These are phyloP conservation scores for Lepraria neglecta DNA, from an alignment of 495 filamentous ascomycete genomes.

Conservation along the genomic window DNA sequence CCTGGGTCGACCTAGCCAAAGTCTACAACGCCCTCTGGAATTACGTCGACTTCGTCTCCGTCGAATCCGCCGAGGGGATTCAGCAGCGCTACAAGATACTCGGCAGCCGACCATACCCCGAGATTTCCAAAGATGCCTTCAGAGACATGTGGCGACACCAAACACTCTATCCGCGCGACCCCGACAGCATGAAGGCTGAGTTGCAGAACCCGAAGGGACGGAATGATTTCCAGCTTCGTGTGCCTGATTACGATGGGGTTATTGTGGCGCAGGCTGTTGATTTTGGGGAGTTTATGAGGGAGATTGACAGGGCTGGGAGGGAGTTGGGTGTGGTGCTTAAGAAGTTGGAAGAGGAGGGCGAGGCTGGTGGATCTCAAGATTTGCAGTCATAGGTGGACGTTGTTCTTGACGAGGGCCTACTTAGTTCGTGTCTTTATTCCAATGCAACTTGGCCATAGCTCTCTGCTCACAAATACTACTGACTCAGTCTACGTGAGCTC, in stretches of 20 bases:
- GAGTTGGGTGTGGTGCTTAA: not conserved
- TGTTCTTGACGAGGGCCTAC: not conserved
- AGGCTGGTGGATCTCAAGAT: not conserved
- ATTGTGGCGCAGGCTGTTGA: not conserved
- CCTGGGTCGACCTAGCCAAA: not conserved
- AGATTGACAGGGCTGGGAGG: not conserved
- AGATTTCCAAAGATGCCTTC: conserved; percentile 1
- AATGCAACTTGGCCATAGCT: no score
- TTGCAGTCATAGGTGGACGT: not conserved
- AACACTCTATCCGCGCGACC: not conserved
- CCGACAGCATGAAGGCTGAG: not conserved
- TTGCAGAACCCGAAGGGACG: not conserved
- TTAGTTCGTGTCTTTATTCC: no score
- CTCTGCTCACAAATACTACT: no score
- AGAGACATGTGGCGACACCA: not conserved
- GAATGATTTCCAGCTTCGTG: not conserved
- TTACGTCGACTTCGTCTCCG: not conserved
- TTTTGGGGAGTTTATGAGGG: not conserved
- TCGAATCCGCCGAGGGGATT: not conserved
- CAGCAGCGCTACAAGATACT: not conserved
- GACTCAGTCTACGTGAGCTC: no score
- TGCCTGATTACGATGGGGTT: not conserved
- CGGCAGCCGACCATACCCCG: not conserved
- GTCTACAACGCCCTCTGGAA: not conserved
- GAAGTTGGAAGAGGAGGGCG: not conserved